phyloP scores from a whole-genome alignment of 169 alveolate genomes.

The Plasmodium sp. region DNA sequence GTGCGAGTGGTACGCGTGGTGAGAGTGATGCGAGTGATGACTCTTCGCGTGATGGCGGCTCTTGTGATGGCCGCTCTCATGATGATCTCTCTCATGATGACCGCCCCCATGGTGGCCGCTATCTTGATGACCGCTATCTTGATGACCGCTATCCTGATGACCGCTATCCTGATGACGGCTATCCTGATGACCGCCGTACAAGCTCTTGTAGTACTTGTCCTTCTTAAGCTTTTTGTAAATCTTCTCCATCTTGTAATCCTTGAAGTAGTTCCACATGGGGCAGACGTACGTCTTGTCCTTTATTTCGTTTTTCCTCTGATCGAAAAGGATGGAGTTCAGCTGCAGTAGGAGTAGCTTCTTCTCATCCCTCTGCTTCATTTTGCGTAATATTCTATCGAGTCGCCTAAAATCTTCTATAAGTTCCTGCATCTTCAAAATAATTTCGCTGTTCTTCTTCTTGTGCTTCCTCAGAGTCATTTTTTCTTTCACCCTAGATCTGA shows the following conservation, averaged over 20 bases:
- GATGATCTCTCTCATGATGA: not conserved
- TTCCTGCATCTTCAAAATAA: constrained; percentile 81
- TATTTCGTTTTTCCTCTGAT: constrained; percentile 87
- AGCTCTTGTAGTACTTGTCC: constrained; percentile 56
- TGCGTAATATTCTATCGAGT: constrained; percentile 83
- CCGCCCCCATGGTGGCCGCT: not conserved
- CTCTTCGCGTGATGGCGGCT: not conserved
- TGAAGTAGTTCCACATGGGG: constrained; percentile 88
- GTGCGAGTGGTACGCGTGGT: not conserved
- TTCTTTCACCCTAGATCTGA: constrained; percentile 88
- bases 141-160: not conserved
- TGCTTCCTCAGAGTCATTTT: constrained; percentile 89
- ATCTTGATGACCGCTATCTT: not conserved
- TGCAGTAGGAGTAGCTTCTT: constrained; percentile 87
- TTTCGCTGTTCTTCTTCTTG: constrained; percentile 85
- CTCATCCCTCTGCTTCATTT: constrained; percentile 89
- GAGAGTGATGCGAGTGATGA: not conserved
- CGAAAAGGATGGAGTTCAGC: constrained; percentile 84
- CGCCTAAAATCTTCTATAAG: constrained; percentile 87
- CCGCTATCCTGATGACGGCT: not conserved
- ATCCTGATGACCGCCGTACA: not conserved
- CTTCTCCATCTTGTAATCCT: constrained; percentile 81
- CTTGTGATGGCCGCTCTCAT: not conserved
- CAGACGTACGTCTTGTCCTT: constrained; percentile 86
- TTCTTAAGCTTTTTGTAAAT: constrained; percentile 66